These are phyloP conservation scores for Aspergillus cavernicola DNA, from an alignment of 495 filamentous ascomycete species.

Conservation along the genomic window DNA sequence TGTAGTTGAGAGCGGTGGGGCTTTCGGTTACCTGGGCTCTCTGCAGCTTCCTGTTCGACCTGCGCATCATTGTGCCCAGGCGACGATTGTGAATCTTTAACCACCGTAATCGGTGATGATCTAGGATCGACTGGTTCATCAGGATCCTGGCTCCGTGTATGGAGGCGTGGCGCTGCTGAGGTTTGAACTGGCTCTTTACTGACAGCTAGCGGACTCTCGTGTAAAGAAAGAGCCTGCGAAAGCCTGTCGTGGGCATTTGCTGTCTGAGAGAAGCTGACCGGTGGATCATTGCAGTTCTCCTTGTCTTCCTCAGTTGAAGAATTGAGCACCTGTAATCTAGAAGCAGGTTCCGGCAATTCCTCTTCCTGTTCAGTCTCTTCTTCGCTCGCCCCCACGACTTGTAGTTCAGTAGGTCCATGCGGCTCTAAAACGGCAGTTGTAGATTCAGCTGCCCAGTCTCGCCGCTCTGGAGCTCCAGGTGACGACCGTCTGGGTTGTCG, in stretches of 20 bases:
- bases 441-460: constrained; percentile 6
- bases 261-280: constrained; percentile 26
- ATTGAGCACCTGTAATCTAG: constrained; percentile 26
- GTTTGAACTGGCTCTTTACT: constrained; percentile 3
- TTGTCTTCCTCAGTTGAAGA: constrained; percentile 47
- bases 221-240: constrained; percentile 38
- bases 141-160: constrained; percentile 2
- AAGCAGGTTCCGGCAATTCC: constrained; percentile 24
- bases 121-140: constrained; percentile 12
- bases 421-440: constrained; percentile 9
- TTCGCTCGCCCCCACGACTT: constrained; percentile 36
- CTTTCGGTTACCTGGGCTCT: neutral
- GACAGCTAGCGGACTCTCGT: constrained; percentile 19
- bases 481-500: constrained; percentile 16
- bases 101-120: constrained; percentile 37
- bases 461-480: constrained; percentile 1
- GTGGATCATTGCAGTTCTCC: constrained; percentile 40
- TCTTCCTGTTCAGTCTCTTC: constrained; percentile 54
- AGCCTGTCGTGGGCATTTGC: constrained; percentile 37
- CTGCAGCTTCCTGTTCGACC: neutral
- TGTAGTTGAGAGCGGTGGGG: constrained; percentile 13
- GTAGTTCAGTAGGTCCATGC: constrained; percentile 8
- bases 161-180: neutral
- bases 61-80: constrained; percentile 22
- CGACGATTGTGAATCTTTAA: constrained; percentile 49